Percentiles rank a stretch among this genome's conserved stretches.
Conservation (phyloP, 2,329 filamentous ascomycete species). For the Nemania sp. region DNA sequence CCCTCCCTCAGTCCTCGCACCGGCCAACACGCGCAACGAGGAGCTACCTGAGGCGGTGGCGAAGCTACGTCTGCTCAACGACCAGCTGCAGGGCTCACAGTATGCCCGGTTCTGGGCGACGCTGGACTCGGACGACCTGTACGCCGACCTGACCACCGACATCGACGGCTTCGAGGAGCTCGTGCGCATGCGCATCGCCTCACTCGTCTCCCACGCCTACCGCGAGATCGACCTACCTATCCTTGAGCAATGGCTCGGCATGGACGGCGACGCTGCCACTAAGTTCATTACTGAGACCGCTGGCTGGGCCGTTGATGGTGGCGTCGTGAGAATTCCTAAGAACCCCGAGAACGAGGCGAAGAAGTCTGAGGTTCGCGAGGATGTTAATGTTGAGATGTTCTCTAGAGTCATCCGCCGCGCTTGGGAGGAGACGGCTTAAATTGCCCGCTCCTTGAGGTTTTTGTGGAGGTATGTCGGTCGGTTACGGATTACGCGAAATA, state of each 20-base stretch:
- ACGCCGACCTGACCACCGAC: conserved; percentile 94
- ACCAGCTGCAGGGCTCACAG: conserved; percentile 88
- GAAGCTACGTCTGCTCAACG: conserved; percentile 87
- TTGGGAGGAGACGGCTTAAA: conserved; percentile 81
- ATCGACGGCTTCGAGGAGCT: conserved; percentile 95
- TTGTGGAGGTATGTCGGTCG: background rate
- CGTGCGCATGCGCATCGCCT: conserved; percentile 89
- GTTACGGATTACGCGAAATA: conserved; percentile 24
- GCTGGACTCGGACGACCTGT: conserved; percentile 92
- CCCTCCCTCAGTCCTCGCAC: conserved; percentile 81
- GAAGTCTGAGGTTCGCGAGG: conserved; percentile 94
- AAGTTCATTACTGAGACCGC: conserved; percentile 89
- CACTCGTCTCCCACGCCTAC: conserved; percentile 84
- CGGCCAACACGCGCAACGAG: conserved; percentile 60
- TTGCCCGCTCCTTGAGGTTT: background rate
- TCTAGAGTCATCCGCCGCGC: conserved; percentile 82
- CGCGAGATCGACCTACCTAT: conserved; percentile 76
- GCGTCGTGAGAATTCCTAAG: conserved; percentile 79
- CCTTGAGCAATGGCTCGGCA: conserved; percentile 80
- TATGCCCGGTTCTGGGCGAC: conserved; percentile 95
- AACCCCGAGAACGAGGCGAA: conserved; percentile 99
- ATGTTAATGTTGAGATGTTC: conserved; percentile 91
- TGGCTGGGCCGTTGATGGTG: conserved; percentile 82
- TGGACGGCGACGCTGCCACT: conserved; percentile 74
- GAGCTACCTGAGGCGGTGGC: conserved; percentile 90